Evolutionary conservation across 2,329 filamentous ascomycete species (phyloP).

Genomic region (Penicillium sp.): DNA sequence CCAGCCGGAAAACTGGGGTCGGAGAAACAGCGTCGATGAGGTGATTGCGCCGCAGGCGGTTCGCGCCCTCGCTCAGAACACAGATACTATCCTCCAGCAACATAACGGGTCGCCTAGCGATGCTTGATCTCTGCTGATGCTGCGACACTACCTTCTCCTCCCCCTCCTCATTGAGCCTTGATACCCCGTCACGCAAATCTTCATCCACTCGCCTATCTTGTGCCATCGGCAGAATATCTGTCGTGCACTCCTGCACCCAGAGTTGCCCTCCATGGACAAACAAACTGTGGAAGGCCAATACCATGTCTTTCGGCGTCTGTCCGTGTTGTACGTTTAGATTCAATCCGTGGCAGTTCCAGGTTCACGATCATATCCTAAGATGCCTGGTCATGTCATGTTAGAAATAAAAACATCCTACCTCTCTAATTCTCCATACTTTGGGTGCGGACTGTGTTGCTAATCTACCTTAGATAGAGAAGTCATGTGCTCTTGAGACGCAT

Average conservation of each 20-base stretch:
- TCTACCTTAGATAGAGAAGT: not conserved
- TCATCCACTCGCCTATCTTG: not conserved
- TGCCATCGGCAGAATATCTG: not conserved
- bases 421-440: not conserved
- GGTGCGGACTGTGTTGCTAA: too few relatives aligned
- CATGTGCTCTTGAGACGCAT: not conserved
- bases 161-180: conserved; percentile 1
- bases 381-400: not conserved
- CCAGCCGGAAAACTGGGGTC: conserved; percentile 86
- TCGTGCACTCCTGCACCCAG: not conserved
- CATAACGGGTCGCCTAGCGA: conserved; percentile 16
- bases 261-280: not conserved
- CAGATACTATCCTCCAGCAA: conserved; percentile 11
- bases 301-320: not conserved
- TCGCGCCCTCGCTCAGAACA: conserved; percentile 18
- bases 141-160: not conserved
- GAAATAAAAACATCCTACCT: not conserved
- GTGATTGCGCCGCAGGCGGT: conserved; percentile 29
- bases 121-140: conserved; percentile 6
- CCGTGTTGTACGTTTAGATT: conserved; percentile 1
- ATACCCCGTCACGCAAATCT: conserved; percentile 6
- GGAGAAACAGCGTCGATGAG: conserved; percentile 70
- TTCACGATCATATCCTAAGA: not conserved
- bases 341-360: not conserved
- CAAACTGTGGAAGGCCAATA: not conserved